Percentiles rank a stretch among this genome's conserved stretches.
phyloP scores from a whole-genome alignment of 2,329 filamentous ascomycete species.

The Fusarium buharicum region DNA sequence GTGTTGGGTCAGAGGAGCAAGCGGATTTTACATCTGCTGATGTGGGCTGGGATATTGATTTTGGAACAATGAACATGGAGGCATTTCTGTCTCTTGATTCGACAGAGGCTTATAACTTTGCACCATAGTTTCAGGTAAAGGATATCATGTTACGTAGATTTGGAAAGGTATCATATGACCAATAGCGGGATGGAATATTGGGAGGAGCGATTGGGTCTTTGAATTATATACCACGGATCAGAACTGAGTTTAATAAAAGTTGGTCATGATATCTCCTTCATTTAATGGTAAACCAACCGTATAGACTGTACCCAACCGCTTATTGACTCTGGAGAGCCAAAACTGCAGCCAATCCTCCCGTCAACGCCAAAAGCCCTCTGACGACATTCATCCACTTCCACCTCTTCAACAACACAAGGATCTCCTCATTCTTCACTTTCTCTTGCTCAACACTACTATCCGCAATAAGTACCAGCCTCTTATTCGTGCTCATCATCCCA shows the following conservation, averaged over 20 bases:
- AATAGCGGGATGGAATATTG: background rate
- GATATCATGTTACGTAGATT: background rate
- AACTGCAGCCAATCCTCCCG: slow-evolving; percentile 28
- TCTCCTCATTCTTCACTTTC: slow-evolving; percentile 23
- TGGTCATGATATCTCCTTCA: background rate
- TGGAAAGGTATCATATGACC: background rate
- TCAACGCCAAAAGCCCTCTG: slow-evolving; percentile 25
- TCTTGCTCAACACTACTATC: slow-evolving; percentile 19
- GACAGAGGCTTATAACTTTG: slow-evolving; percentile 43
- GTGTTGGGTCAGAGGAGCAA: slow-evolving; percentile 38
- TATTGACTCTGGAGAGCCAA: slow-evolving; percentile 23
- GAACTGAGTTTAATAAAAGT: background rate
- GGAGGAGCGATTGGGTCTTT: background rate
- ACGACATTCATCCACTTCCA: slow-evolving; percentile 40
- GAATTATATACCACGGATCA: background rate
- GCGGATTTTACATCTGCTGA: slow-evolving; percentile 46
- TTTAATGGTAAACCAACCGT: background rate
- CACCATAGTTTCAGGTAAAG: slow-evolving; percentile 14
- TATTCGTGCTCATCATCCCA: slow-evolving; percentile 35
- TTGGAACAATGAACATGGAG: slow-evolving; percentile 49
- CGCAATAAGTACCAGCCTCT: slow-evolving; percentile 24
- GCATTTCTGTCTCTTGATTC: slow-evolving; percentile 48
- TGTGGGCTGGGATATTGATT: slow-evolving; percentile 47
- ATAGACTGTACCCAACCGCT: background rate
- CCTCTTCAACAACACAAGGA: slow-evolving; percentile 22